A percentile compares a stretch with the other conserved stretches of the same genome.
Conservation (phyloP, 768 basidiomycete genomes). For the Leccinum boreale region DNA sequence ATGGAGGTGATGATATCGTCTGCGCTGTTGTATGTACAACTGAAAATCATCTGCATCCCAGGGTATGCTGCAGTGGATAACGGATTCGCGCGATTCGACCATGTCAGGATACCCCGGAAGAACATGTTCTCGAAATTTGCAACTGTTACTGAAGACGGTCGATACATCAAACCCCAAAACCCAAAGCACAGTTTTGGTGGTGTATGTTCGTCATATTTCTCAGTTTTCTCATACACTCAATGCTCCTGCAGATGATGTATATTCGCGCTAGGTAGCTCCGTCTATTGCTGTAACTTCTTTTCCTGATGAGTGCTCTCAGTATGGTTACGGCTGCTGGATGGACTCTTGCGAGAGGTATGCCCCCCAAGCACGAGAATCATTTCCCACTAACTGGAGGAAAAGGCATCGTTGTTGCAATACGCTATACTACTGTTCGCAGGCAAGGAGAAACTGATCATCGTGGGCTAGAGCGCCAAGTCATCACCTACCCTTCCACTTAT, state of each 20-base stretch:
- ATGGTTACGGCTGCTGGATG: conserved; percentile 65
- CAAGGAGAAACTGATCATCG: conserved; percentile 54
- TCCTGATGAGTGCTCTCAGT: conserved; percentile 29
- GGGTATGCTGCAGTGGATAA: conserved; percentile 59
- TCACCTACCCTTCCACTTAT: conserved; percentile 71
- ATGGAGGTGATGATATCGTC: conserved; percentile 28
- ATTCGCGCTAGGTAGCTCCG: conserved; percentile 55
- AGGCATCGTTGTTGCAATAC: conserved; percentile 54
- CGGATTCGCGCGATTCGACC: conserved; percentile 65
- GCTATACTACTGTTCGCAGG: conserved; percentile 69
- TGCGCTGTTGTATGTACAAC: background rate
- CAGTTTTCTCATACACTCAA: background rate
- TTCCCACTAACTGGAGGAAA: conserved; percentile 32
- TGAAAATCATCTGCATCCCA: conserved; percentile 15
- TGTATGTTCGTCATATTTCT: conserved; percentile 37
- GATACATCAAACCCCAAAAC: conserved; percentile 65
- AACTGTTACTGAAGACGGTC: conserved; percentile 59
- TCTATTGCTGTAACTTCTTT: background rate
- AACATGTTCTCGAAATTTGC: conserved; percentile 78
- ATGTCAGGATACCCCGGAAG: conserved; percentile 61
- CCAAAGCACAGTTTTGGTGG: conserved; percentile 75
- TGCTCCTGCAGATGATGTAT: conserved; percentile 57
- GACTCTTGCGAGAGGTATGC: conserved; percentile 60
- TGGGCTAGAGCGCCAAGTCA: conserved; percentile 63
- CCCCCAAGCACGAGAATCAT: background rate